These are phyloP conservation scores for Adansonia digitata DNA, from an alignment of 345 rosid species.

Conservation along the genomic window DNA sequence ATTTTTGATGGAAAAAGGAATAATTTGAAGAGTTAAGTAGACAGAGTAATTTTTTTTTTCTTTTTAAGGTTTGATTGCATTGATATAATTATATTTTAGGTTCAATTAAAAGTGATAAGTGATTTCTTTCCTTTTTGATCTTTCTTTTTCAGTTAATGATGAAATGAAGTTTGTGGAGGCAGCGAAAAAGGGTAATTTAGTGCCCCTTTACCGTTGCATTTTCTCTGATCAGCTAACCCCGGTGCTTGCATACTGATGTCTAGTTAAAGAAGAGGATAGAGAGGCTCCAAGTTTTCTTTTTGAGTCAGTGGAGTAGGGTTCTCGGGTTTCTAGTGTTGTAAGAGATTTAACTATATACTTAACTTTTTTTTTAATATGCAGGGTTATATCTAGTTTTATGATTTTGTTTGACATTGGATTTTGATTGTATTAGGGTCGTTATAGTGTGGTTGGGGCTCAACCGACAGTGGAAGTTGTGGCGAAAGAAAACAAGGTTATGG, in stretches of 20 bases:
- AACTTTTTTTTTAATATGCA: neutral
- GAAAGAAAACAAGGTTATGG: slow-evolving; percentile 59
- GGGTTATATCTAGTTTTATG: neutral
- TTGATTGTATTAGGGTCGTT: slow-evolving; percentile 52
- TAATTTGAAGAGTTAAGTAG: neutral
- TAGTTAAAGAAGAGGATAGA: slow-evolving; percentile 76
- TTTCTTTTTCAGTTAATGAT: slow-evolving; percentile 36
- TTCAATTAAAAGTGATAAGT: neutral
- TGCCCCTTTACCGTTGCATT: slow-evolving; percentile 65
- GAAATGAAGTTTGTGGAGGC: slow-evolving; percentile 49
- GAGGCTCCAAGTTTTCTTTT: slow-evolving; percentile 89
- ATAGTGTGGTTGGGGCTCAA: slow-evolving; percentile 80
- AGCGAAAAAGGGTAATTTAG: slow-evolving; percentile 51
- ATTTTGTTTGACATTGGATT: slow-evolving; percentile 12
- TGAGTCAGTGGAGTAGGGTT: slow-evolving; percentile 77
- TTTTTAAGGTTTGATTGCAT: neutral
- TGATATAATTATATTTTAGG: neutral
- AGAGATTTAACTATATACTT: slow-evolving; percentile 8
- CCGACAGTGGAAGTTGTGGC: slow-evolving; percentile 76
- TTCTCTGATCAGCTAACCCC: slow-evolving; percentile 92
- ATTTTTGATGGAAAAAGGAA: neutral
- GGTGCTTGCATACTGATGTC: slow-evolving; percentile 76
- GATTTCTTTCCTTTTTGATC: neutral
- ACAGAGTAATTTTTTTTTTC: neutral
- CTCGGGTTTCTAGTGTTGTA: slow-evolving; percentile 57